Conservation (phyloP, 495 filamentous ascomycete genomes). For the Corynascus novoguineensis region DNA sequence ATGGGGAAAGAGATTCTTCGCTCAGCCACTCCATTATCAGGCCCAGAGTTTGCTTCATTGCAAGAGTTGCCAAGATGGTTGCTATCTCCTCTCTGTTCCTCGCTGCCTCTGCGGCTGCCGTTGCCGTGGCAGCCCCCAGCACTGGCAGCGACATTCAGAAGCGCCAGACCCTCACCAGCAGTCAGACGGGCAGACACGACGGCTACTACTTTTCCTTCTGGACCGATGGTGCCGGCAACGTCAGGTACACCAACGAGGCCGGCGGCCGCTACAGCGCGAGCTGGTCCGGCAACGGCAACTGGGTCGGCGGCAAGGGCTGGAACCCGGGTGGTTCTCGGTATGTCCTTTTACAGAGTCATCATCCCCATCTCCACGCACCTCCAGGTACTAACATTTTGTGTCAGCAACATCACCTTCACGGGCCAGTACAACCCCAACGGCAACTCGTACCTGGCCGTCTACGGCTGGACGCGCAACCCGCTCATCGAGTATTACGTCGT, state of each 20-base stretch:
- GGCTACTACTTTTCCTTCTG: slow-evolving; percentile 61
- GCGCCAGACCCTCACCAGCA: slow-evolving; percentile 29
- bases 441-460: slow-evolving; percentile 49
- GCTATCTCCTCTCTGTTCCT: slow-evolving; percentile 40
- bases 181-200: slow-evolving; percentile 49
- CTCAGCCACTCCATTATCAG: background rate
- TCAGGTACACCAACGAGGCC: slow-evolving; percentile 53
- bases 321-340: slow-evolving; percentile 40
- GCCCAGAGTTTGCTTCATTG: background rate
- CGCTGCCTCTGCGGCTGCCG: slow-evolving; percentile 31
- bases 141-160: slow-evolving; percentile 36
- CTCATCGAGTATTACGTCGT: slow-evolving; percentile 60
- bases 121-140: slow-evolving; percentile 39
- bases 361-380: background rate
- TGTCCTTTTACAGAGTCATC: background rate
- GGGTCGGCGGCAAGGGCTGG: slow-evolving; percentile 61
- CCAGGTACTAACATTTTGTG: slow-evolving; percentile 21
- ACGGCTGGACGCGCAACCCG: slow-evolving; percentile 55
- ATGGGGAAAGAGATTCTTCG: background rate
- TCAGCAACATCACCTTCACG: slow-evolving; percentile 44
- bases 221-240: slow-evolving; percentile 50
- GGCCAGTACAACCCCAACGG: slow-evolving; percentile 42
- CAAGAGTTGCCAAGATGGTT: slow-evolving; percentile 36
- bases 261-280: slow-evolving; percentile 51
- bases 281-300: slow-evolving; percentile 53